Percentiles rank a stretch among this genome's conserved stretches.
These are phyloP conservation scores for Oryza brachyantha DNA, from an alignment of 176 grass and related monocot genomes.

Conservation along the genomic window DNA sequence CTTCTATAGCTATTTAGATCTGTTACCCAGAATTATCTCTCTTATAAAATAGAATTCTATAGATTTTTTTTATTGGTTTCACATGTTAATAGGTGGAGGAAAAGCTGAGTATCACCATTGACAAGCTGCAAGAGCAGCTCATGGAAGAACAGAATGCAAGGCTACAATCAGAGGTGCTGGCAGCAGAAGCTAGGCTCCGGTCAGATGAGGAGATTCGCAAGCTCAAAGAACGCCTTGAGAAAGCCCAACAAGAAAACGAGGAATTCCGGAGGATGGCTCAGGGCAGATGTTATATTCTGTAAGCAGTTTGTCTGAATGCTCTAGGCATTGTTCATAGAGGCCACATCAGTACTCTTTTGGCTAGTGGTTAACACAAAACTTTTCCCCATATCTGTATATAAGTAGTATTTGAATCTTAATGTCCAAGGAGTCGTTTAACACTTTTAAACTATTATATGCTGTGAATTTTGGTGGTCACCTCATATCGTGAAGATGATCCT, in stretches of 20 bases:
- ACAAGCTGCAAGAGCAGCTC: slow-evolving; percentile 53
- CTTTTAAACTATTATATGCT: background rate
- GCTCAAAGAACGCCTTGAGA: slow-evolving; percentile 51
- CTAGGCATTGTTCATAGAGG: slow-evolving; percentile 20
- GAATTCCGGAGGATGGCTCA: slow-evolving; percentile 48
- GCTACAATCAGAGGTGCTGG: slow-evolving; percentile 47
- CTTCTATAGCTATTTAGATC: background rate
- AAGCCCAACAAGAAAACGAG: slow-evolving; percentile 57
- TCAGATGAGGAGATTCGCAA: slow-evolving; percentile 60
- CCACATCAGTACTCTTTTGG: no score
- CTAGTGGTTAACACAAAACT: background rate
- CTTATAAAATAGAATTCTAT: background rate
- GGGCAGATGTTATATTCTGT: slow-evolving; percentile 46
- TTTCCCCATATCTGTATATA: slow-evolving; percentile 9
- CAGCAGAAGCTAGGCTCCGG: slow-evolving; percentile 36
- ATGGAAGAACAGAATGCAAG: slow-evolving; percentile 68
- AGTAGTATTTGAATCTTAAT: background rate
- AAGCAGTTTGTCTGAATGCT: background rate
- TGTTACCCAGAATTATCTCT: background rate
- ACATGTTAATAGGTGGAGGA: slow-evolving; percentile 53
- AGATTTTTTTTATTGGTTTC: background rate
- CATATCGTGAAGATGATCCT: background rate
- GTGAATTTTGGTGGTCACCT: background rate
- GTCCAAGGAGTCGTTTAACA: background rate
- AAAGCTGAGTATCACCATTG: slow-evolving; percentile 45